phyloP scores from a whole-genome alignment of 1,284 basidiomycete species.

The Hypsizygus ulmarius region DNA sequence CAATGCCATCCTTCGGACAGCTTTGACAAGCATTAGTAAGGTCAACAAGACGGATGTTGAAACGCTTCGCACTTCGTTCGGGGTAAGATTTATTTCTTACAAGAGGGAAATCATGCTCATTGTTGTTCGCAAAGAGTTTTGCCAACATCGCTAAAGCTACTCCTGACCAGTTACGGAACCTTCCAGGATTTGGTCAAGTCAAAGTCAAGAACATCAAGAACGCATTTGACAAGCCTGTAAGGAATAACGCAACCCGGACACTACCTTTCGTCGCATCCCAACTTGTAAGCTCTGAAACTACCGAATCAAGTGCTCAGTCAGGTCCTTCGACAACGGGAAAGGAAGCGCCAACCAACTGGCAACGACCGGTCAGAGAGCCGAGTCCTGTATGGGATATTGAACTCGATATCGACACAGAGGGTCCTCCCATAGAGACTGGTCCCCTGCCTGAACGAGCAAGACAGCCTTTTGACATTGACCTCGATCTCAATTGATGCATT shows the following conservation, averaged over 20 bases:
- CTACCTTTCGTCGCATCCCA: slow-evolving; percentile 29
- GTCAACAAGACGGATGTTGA: slow-evolving; percentile 98
- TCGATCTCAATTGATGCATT: slow-evolving; percentile 25
- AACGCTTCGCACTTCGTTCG: slow-evolving; percentile 89
- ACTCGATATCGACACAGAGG: slow-evolving; percentile 24
- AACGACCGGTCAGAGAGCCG: slow-evolving; percentile 20
- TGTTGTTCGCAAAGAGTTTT: slow-evolving; percentile 62
- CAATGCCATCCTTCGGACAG: slow-evolving; percentile 75
- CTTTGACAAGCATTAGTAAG: slow-evolving; percentile 87
- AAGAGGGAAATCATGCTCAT: slow-evolving; percentile 6
- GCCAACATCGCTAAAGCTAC: slow-evolving; percentile 74
- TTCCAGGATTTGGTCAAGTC: slow-evolving; percentile 93
- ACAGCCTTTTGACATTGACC: slow-evolving; percentile 30
- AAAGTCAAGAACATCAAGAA: slow-evolving; percentile 86
- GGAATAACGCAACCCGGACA: slow-evolving; percentile 58
- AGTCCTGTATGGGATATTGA: slow-evolving; percentile 65
- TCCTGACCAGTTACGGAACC: slow-evolving; percentile 71
- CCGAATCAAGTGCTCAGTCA: slow-evolving; percentile 13
- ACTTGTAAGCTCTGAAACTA: not conserved
- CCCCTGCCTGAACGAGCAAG: slow-evolving; percentile 6
- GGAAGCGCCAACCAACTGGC: slow-evolving; percentile 17
- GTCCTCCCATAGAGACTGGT: not conserved
- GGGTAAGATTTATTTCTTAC: slow-evolving; percentile 54
- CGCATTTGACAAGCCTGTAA: slow-evolving; percentile 76
- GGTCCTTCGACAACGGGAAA: slow-evolving; percentile 15